Evolutionary conservation across 495 filamentous ascomycete genomes (phyloP), one percentile per base, ranked within the genome.

Genomic region (Evansstolkia leycettana): DNA sequence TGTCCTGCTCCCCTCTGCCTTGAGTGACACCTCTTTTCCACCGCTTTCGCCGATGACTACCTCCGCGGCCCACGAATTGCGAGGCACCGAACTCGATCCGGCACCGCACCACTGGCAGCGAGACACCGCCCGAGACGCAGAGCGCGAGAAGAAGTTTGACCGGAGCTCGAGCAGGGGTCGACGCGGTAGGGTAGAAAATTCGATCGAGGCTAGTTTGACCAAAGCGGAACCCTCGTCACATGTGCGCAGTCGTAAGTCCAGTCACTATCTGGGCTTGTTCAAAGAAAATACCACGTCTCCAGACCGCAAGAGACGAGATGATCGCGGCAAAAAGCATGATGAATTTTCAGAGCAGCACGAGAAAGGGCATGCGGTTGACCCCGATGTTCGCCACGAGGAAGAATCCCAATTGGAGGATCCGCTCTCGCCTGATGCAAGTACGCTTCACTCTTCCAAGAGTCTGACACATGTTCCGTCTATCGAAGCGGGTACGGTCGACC

Each of bases 251-350:
- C 77, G 90, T 39, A 98, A 98, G 61, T 80, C 89, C 30, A 94
- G 85, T 52, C 88, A 98, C 54, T 84, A 82, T 48, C 57, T 98
- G 30, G 76, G 90, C 2, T 70, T 95, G 34, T 98, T 98, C 68
- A 90, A 85, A 53, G 85, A 94, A 49, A 90, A 87, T 39, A 80
- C 84, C 16, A 61, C 60, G 8, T 68, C 62, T 9, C 58, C 69
- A 13, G 72, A 72, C 28, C 54, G 63, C 17, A 67, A 63, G 41
- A 45, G 54, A 43, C 48, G 54, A 31, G 61, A 67, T 20, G 58
- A 61, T 26, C 56, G 56, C 14, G 42, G 33, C 17, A 44, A 42
- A 18, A 43, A 40, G 33, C 52, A 54, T 8, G 55, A 60, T 39
- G 53, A 54, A 19, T 14, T 36, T n/a, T n/a, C 32, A n/a, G 51